Percentiles rank a stretch among this genome's conserved stretches.
Conservation (phyloP, 495 filamentous ascomycete genomes). For the Gamarada debralockiae region DNA sequence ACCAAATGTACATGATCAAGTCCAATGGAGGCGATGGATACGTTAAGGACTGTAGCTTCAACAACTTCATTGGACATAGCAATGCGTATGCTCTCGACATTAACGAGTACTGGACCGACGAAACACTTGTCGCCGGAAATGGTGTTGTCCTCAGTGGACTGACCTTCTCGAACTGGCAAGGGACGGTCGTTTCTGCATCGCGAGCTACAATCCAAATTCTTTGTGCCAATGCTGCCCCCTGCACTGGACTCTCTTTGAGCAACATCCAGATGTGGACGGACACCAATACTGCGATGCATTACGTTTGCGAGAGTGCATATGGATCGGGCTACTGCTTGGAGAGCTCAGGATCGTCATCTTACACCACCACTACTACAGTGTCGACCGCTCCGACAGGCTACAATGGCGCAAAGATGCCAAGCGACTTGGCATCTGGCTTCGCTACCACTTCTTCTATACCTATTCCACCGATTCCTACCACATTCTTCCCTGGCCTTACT, state of each 20-base stretch:
- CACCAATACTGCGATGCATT: constrained; percentile 12
- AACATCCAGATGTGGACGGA: constrained; percentile 56
- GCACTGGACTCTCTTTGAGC: constrained; percentile 44
- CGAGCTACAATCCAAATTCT: constrained; percentile 47
- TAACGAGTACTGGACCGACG: constrained; percentile 10
- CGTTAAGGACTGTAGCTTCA: neutral
- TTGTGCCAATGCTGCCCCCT: constrained; percentile 30
- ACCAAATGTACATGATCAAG: neutral
- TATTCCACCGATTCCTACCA: constrained; percentile 51
- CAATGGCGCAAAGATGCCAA: constrained; percentile 43
- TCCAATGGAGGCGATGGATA: neutral
- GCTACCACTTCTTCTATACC: constrained; percentile 41
- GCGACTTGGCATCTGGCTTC: constrained; percentile 40
- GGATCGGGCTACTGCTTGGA: constrained; percentile 20
- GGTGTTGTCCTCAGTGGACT: constrained; percentile 49
- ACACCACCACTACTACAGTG: constrained; percentile 14
- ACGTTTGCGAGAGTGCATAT: constrained; percentile 21
- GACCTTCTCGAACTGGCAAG: constrained; percentile 53
- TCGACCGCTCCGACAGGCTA: constrained; percentile 31
- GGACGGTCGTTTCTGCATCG: constrained; percentile 40
- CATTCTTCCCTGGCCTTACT: constrained; percentile 46
- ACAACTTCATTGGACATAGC: neutral
- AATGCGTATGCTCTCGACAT: neutral
- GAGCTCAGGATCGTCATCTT: neutral
- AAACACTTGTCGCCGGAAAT: constrained; percentile 23